Evolutionary conservation across 805 yeast genomes (phyloP).

Genomic region (Yamadazyma endophytica): DNA sequence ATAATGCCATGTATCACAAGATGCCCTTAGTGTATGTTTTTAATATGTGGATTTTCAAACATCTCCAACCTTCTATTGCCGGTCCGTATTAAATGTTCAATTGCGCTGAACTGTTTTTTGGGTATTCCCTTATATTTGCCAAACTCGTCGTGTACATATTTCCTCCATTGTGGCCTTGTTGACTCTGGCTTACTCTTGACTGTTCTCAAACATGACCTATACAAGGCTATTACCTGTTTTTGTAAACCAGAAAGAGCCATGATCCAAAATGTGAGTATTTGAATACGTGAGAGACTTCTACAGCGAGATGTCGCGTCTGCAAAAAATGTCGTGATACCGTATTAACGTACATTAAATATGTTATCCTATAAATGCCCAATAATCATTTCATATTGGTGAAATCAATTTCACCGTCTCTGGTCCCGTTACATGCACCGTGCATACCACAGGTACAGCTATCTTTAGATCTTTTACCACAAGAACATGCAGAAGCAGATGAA

Average conservation of each 20-base stretch:
- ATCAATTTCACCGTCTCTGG: slow-evolving; percentile 57
- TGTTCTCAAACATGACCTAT: slow-evolving; percentile 45
- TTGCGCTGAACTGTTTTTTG: slow-evolving; percentile 77
- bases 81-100: slow-evolving; percentile 76
- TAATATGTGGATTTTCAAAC: slow-evolving; percentile 67
- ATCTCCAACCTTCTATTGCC: slow-evolving; percentile 72
- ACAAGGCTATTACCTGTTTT: slow-evolving; percentile 45
- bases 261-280: no score
- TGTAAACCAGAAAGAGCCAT: slow-evolving; percentile 39
- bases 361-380: background rate
- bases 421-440: slow-evolving; percentile 28
- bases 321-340: no score
- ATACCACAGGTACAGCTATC: slow-evolving; percentile 55
- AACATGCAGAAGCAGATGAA: slow-evolving; percentile 42
- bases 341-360: no score
- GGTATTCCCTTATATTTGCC: slow-evolving; percentile 51
- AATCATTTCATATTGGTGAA: slow-evolving; percentile 41
- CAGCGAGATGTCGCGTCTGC: no score
- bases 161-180: slow-evolving; percentile 39
- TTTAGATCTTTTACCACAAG: slow-evolving; percentile 56
- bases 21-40: slow-evolving; percentile 47
- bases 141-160: slow-evolving; percentile 60
- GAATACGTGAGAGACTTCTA: no score
- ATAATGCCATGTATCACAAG: no score
- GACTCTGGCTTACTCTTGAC: slow-evolving; percentile 44